Base-by-base conservation (phyloP, 352 stramenopile genomes). In the Phytophthora kernoviae region DNA sequence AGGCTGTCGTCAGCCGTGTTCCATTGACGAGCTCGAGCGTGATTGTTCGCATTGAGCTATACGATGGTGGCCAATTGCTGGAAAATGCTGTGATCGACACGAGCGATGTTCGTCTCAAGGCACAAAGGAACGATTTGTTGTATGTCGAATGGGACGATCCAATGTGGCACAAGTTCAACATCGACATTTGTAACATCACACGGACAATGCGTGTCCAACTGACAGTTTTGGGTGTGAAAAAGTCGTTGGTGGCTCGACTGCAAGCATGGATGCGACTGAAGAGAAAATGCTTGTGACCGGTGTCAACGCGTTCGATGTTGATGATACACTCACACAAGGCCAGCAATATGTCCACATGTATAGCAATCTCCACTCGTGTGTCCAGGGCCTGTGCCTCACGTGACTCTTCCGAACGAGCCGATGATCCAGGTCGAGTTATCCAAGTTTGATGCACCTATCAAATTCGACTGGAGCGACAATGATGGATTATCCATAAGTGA, bases 291-390 rank as follows among this genome's bases (percentile, higher is more conserved):
- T 95, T 3, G 79, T 90, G 22, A 93, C 84, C 0, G 86, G 86
- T 11, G 63, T 95, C 56, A 95, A 95, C 54, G 79, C 79, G 1
- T 95, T 95, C 20, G 82, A 93, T 18, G 84, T 95, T 18, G 82
- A 93, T 54, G 83, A 83, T 24, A 65, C 62, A 46, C 65, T 95
- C 5, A 65, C 64, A 2, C 83, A 93, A 46, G 83, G 86, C 15
- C 63, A 73, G 9, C 82, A 86, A 22, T 95, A 93, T 58, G 73
- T 89, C 18, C 74, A 79, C 49, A 93, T 95, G 86, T 77, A 88
- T 57, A 90, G 89, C 71, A 95, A 93, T 57, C 40, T 93, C 45
- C 75, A 91, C 64, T 76, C 56, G 18, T 95, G 84, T 58, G 52
- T 70, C 17, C 71, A 87, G 86, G 86, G 2, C 84, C 86, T 18